These are phyloP conservation scores for Nicotiana obtusifolia DNA, from an alignment of 257 asterid genomes.

Conservation along the genomic window DNA sequence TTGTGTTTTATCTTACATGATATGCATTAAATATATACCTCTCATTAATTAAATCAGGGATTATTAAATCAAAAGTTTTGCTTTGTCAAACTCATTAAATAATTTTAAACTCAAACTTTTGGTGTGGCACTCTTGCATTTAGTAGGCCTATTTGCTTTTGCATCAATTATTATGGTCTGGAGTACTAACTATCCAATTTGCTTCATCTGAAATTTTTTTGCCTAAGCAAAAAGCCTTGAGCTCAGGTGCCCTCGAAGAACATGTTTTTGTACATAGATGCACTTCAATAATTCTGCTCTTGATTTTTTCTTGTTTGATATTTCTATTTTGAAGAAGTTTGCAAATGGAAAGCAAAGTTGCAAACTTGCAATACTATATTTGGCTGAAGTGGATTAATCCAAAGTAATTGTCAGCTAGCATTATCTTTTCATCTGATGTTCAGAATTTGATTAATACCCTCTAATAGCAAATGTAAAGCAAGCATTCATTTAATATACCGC, in stretches of 20 bases:
- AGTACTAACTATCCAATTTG: not conserved
- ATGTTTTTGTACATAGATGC: not conserved
- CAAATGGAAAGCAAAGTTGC: not conserved
- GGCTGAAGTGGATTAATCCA: not conserved
- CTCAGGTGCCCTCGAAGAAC: not conserved
- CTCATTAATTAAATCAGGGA: not conserved
- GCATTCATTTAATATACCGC: not conserved
- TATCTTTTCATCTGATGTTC: too few species aligned
- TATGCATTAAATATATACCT: not conserved
- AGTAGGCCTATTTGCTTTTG: not conserved
- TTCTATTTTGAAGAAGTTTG: not conserved
- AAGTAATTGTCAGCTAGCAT: too few species aligned
- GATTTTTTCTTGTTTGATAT: not conserved
- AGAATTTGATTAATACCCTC: not conserved
- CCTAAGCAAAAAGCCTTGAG: not conserved
- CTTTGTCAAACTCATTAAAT: not conserved
- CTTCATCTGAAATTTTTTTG: not conserved
- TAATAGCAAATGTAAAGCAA: not conserved
- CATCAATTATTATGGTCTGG: not conserved
- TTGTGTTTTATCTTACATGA: not conserved
- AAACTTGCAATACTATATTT: not conserved
- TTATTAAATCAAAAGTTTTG: not conserved
- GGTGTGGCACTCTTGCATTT: not conserved
- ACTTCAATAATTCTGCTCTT: not conserved
- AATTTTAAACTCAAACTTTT: not conserved